Conservation (phyloP, 768 basidiomycete species). For the Crepidotus variabilis region DNA sequence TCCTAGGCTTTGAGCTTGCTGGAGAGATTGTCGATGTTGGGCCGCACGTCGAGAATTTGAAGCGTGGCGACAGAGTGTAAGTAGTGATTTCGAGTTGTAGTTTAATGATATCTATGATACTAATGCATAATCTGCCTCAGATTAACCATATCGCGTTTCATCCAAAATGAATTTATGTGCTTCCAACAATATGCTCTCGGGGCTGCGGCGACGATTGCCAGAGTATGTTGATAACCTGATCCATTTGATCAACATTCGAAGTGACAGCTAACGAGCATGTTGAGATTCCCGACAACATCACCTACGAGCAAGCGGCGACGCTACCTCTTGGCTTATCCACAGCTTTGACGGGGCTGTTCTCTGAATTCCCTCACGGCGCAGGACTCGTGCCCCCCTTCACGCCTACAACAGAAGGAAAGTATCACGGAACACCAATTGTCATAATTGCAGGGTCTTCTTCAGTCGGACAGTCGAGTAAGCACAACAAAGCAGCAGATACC, state of each 20-base stretch:
- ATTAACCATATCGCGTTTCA: constrained; percentile 1
- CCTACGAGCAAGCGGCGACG: constrained; percentile 32
- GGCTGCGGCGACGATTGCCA: constrained; percentile 35
- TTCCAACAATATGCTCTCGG: constrained; percentile 45
- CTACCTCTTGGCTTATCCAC: constrained; percentile 26
- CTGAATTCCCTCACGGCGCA: constrained; percentile 15
- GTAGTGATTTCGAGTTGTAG: too few species aligned
- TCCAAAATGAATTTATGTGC: constrained; percentile 26
- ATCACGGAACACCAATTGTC: constrained; percentile 10
- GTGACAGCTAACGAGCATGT: constrained; percentile 28
- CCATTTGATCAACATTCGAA: too few species aligned
- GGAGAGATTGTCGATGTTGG: constrained; percentile 35
- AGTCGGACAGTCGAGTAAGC: constrained; percentile 21
- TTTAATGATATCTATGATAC: too few species aligned
- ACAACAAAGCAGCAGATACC: too few species aligned
- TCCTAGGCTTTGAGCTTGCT: constrained; percentile 33
- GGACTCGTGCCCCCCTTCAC: constrained; percentile 2
- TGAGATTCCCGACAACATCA: constrained; percentile 27
- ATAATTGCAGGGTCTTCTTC: constrained; percentile 26
- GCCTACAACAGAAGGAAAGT: not conserved
- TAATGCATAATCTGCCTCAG: too few species aligned
- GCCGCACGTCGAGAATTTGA: too few species aligned
- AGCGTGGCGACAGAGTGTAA: too few species aligned
- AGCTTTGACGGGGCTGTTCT: constrained; percentile 27
- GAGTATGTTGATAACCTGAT: too few species aligned